These are phyloP conservation scores for Chenopodium quinoa DNA, from an alignment of 148 eudicot genomes.

Conservation along the genomic window DNA sequence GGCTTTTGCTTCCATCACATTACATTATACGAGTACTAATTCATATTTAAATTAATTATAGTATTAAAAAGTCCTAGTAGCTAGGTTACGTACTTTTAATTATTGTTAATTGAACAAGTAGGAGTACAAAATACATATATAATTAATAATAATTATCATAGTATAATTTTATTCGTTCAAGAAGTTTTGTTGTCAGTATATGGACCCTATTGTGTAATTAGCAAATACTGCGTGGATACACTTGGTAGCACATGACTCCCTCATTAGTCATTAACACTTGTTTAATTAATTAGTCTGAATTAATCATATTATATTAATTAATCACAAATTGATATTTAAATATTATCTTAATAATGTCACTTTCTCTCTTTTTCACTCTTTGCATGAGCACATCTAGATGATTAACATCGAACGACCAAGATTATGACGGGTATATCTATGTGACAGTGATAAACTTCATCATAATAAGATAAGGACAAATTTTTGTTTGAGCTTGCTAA, in stretches of 20 bases:
- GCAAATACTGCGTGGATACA: conserved; percentile 25
- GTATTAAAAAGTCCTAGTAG: not conserved
- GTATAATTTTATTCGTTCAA: conserved; percentile 12
- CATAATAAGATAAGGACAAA: conserved; percentile 4
- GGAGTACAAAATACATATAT: not conserved
- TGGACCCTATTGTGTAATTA: conserved; percentile 10
- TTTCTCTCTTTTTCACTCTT: conserved; percentile 7
- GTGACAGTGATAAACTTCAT: conserved; percentile 22
- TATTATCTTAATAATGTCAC: not conserved
- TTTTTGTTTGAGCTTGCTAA: not conserved
- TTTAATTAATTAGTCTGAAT: not conserved
- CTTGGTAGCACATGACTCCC: conserved; percentile 15
- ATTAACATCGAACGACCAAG: conserved; percentile 31
- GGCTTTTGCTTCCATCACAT: conserved; percentile 21
- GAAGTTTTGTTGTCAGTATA: conserved; percentile 14
- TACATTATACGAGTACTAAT: not conserved
- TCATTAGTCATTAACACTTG: conserved; percentile 1
- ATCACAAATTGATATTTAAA: not conserved
- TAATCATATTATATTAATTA: not conserved
- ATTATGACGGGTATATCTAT: conserved; percentile 23
- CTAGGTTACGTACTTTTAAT: not conserved
- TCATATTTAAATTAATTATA: too few relatives aligned
- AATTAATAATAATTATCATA: not conserved
- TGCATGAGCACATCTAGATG: conserved; percentile 26
- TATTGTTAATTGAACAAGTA: not conserved